Evolutionary conservation across 2,329 filamentous ascomycete species (phyloP), one percentile per base, ranked within the genome.

Genomic region (Penicillium freii): DNA sequence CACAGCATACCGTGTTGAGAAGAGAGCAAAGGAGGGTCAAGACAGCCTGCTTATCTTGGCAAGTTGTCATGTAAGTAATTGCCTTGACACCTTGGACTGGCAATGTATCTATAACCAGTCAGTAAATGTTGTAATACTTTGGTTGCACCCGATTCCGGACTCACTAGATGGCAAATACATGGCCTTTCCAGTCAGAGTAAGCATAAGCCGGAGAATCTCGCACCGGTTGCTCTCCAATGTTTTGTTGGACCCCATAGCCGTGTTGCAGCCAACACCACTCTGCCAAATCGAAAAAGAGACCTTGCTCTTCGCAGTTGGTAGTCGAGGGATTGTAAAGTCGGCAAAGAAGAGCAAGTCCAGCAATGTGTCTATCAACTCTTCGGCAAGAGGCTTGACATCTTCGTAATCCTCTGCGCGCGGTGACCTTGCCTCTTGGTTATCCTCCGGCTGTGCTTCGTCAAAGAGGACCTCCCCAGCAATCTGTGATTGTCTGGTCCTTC

Each of bases 221-320:
- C 89, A 92, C 58, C 94, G 86, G 74, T 97, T 97, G 77, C 84
- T 95, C 77, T 99, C 94, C 57, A 91, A 88, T 68, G 97, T 92
- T 73, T 91, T 96, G 51, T 88, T 97, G 4, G 92, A 93, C 10
- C 88, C 88, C 66, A 95, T 87, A 5, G 92, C 86, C 17, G 89
- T 90, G 73, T 96, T 96, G 79, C 93, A 97, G 15, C 94, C 94
- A 31, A 99, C 93, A 47, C 94, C 94, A 70, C 91, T 97, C 77
- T 97, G 92, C 94, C 94, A 99, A 71, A 99, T 97, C 53, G 91
- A 89, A 75, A 94, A 96, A 8, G 88, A 89, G 55, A 97, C 89
- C 73, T 94, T 95, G 61, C 84, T 83, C 69, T 89, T 91, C 53
- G 85, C 85, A 56, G 86, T 82, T 15, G 86, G 82, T 42, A 89